These are phyloP conservation scores for Paratinospora sagittata DNA, from an alignment of 164 flowering plant genomes.

Conservation along the genomic window DNA sequence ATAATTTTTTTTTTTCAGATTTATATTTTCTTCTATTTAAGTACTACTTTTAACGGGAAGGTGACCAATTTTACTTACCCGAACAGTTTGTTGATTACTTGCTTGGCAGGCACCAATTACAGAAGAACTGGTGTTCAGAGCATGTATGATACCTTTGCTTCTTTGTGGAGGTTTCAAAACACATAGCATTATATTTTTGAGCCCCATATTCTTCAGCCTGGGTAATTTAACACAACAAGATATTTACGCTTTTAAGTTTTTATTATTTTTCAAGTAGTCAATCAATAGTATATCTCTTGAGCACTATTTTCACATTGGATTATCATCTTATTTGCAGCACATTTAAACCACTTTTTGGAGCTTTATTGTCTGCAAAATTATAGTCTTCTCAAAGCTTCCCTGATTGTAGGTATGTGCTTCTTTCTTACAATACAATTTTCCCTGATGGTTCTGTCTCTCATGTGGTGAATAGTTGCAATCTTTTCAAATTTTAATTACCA, in stretches of 20 bases:
- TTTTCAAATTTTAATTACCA: background rate
- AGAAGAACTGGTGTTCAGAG: slow-evolving; percentile 94
- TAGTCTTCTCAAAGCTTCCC: slow-evolving; percentile 47
- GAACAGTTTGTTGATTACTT: background rate
- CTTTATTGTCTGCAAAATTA: slow-evolving; percentile 40
- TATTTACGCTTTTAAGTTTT: background rate
- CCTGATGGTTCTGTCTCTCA: background rate
- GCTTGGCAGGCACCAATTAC: slow-evolving; percentile 77
- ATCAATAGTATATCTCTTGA: background rate
- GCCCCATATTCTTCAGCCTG: slow-evolving; percentile 90
- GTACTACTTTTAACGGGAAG: background rate
- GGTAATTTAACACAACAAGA: slow-evolving; percentile 35
- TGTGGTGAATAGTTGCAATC: background rate
- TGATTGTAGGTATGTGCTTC: slow-evolving; percentile 50
- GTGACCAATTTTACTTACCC: background rate
- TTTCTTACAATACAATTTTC: background rate
- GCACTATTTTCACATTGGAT: background rate
- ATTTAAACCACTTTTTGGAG: slow-evolving; percentile 78
- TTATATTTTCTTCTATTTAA: background rate
- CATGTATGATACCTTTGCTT: slow-evolving; percentile 93
- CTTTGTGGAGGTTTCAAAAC: slow-evolving; percentile 77
- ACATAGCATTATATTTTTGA: slow-evolving; percentile 48
- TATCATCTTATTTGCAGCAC: slow-evolving; percentile 49
- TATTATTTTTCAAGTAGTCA: background rate
- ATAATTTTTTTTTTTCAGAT: background rate